phyloP scores from a whole-genome alignment of 345 rosid genomes.

The Pistacia atlantica region DNA sequence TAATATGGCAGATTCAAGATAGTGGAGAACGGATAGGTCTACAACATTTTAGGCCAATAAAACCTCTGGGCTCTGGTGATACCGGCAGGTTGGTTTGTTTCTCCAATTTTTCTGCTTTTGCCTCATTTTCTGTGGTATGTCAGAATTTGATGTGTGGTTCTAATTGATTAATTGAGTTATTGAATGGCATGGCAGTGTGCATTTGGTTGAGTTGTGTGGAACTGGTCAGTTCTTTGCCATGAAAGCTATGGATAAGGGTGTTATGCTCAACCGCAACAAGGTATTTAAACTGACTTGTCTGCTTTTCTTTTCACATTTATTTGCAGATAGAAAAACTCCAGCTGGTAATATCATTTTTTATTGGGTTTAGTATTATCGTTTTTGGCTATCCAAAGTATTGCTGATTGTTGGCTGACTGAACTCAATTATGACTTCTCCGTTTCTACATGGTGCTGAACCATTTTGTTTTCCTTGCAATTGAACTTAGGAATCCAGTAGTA shows the following conservation, averaged over 20 bases:
- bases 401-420: neutral
- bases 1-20: constrained; percentile 50
- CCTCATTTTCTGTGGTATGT: neutral
- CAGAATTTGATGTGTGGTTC: neutral
- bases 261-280: constrained; percentile 94
- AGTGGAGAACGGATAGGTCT: constrained; percentile 73
- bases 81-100: constrained; percentile 74
- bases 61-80: constrained; percentile 95
- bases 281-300: constrained; percentile 31
- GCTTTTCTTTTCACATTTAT: neutral
- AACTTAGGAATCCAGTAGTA: neutral
- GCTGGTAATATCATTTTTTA: neutral
- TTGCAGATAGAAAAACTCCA: neutral
- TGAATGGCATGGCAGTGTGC: constrained; percentile 61
- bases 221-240: constrained; percentile 74
- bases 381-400: neutral
- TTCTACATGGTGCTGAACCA: neutral
- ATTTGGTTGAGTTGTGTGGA: constrained; percentile 86
- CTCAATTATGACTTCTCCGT: neutral
- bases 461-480: neutral
- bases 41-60: constrained; percentile 81
- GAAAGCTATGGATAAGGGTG: constrained; percentile 94
- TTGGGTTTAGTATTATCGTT: neutral
- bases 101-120: neutral
- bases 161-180: neutral